Percentiles rank a stretch among this genome's conserved stretches.
These are phyloP conservation scores for Centella asiatica DNA, from an alignment of 129 eudicot species.

Conservation along the genomic window DNA sequence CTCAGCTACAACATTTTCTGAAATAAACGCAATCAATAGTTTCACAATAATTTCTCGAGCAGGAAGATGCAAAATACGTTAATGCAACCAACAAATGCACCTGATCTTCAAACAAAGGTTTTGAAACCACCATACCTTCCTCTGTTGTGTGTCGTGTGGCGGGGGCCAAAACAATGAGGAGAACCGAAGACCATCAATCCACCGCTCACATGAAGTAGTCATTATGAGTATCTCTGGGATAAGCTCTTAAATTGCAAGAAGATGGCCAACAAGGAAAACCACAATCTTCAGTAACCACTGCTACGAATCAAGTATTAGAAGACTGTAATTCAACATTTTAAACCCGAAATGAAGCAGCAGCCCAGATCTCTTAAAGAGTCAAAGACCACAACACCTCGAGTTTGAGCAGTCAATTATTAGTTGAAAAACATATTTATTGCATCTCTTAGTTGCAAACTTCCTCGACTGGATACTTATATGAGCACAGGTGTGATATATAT, in stretches of 20 bases:
- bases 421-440: conserved; percentile 27
- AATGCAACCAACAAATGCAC: neutral
- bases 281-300: conserved; percentile 32
- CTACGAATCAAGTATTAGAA: conserved; percentile 67
- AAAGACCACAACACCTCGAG: conserved; percentile 27
- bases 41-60: neutral
- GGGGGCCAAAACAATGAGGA: conserved; percentile 95
- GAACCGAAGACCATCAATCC: conserved; percentile 84
- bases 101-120: neutral
- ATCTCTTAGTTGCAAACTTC: conserved; percentile 25
- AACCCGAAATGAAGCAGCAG: conserved; percentile 17
- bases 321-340: conserved; percentile 50
- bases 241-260: conserved; percentile 15
- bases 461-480: conserved; percentile 13
- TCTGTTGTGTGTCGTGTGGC: conserved; percentile 65
- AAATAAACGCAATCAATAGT: neutral
- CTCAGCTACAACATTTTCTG: neutral
- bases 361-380: conserved; percentile 20
- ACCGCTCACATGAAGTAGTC: conserved; percentile 68
- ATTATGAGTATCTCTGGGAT: conserved; percentile 20
- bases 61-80: neutral
- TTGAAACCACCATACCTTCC: conserved; percentile 40
- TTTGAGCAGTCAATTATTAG: conserved; percentile 21
- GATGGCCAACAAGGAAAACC: conserved; percentile 17
- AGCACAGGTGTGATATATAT: conserved; percentile 22